A percentile compares a stretch with the other conserved stretches of the same genome.
phyloP scores from a whole-genome alignment of 2,329 filamentous ascomycete genomes.

The Bipolaris bicolor region DNA sequence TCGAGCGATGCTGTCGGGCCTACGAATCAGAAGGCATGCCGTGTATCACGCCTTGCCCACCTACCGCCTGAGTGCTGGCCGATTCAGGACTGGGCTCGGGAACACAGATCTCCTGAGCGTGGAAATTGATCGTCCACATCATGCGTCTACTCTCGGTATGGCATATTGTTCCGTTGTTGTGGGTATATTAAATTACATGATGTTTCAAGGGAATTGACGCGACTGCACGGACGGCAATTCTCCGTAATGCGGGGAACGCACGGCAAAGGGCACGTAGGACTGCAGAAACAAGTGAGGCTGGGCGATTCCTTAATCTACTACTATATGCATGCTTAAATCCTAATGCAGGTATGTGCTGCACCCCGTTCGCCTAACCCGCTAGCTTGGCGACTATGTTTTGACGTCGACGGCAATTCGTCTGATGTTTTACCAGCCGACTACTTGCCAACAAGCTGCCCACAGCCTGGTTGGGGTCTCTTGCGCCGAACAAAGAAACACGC shows the following conservation, averaged over 20 bases:
- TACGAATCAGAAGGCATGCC: not conserved
- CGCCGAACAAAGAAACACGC: not conserved
- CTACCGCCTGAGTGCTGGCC: not conserved
- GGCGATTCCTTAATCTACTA: not conserved
- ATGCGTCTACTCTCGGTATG: slow-evolving; percentile 1
- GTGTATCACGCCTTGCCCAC: not conserved
- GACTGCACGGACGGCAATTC: slow-evolving; percentile 11
- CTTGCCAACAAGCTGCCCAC: not conserved
- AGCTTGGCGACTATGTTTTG: slow-evolving; percentile 1
- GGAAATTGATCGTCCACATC: slow-evolving; percentile 12
- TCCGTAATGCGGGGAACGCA: slow-evolving; percentile 13
- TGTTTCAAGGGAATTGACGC: slow-evolving; percentile 10
- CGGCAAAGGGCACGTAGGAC: slow-evolving; percentile 1
- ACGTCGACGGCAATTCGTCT: not conserved
- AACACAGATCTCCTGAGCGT: not conserved
- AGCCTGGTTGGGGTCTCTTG: too few species aligned
- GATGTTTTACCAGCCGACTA: too few species aligned
- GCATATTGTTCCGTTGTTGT: slow-evolving; percentile 15
- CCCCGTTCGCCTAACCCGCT: not conserved
- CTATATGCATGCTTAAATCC: slow-evolving; percentile 5
- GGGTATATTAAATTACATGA: slow-evolving; percentile 16
- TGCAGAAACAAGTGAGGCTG: not conserved
- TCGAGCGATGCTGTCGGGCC: not conserved
- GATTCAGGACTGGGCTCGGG: not conserved
- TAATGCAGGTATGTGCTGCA: slow-evolving; percentile 2